A percentile compares a stretch with the other conserved stretches of the same genome.
These are phyloP conservation scores for Didymella pinodella DNA, from an alignment of 2,329 filamentous ascomycete species.

Conservation along the genomic window DNA sequence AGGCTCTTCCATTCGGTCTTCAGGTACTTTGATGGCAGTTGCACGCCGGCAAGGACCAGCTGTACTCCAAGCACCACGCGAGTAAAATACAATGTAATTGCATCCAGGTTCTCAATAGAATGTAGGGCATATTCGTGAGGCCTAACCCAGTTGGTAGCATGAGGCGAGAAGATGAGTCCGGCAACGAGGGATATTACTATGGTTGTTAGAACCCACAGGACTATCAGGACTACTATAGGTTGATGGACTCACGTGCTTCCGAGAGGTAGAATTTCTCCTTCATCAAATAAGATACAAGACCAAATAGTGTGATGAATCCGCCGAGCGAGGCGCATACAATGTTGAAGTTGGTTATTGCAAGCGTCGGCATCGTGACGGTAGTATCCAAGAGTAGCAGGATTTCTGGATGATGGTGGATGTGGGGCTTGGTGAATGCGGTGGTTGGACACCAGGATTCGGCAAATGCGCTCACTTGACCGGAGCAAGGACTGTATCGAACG, in stretches of 20 bases:
- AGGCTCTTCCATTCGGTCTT: constrained; percentile 80
- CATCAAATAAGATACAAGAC: constrained; percentile 84
- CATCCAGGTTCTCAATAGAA: constrained; percentile 66
- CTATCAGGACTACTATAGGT: background rate
- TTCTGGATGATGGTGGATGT: constrained; percentile 1
- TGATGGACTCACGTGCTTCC: constrained; percentile 75
- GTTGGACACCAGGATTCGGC: background rate
- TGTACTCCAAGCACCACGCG: constrained; percentile 89
- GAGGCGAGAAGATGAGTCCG: constrained; percentile 79
- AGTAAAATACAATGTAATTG: constrained; percentile 83
- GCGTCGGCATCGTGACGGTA: constrained; percentile 62
- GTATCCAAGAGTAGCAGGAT: background rate
- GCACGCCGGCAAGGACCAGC: constrained; percentile 85
- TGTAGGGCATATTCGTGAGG: constrained; percentile 75
- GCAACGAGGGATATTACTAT: constrained; percentile 83
- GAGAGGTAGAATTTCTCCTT: constrained; percentile 93
- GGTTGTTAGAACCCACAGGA: background rate
- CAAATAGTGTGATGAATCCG: constrained; percentile 89
- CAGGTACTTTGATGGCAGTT: constrained; percentile 84
- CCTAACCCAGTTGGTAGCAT: constrained; percentile 77
- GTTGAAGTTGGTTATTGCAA: constrained; percentile 80
- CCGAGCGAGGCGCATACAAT: constrained; percentile 81
- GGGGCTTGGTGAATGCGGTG: background rate
- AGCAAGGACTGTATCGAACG: constrained; percentile 13
- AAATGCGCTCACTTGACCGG: constrained; percentile 12